These are phyloP conservation scores for Hymenoscyphus fraxineus DNA, from an alignment of 2,329 filamentous ascomycete genomes.

Conservation along the genomic window DNA sequence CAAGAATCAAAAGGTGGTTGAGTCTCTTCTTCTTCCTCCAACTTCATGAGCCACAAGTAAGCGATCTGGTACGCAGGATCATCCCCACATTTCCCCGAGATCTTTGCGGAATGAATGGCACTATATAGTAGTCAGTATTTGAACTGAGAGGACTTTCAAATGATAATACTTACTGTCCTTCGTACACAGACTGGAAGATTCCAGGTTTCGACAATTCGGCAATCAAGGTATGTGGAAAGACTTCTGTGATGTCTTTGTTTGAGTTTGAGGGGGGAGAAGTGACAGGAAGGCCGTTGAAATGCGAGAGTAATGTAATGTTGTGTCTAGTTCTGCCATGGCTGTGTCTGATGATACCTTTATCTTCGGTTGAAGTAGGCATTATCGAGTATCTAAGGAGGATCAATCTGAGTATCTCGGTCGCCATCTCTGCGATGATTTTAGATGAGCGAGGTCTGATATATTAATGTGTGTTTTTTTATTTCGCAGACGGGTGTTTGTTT, in stretches of 20 bases:
- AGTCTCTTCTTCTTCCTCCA: not conserved
- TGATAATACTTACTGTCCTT: not conserved
- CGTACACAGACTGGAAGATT: not conserved
- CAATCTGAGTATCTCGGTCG: too few relatives aligned
- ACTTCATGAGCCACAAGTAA: not conserved
- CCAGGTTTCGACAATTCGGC: not conserved
- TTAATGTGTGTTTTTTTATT: too few relatives aligned
- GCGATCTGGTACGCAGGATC: not conserved
- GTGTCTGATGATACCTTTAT: not conserved
- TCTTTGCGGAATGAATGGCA: not conserved
- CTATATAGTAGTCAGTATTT: not conserved
- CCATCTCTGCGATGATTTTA: too few relatives aligned
- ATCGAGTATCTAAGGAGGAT: too few relatives aligned
- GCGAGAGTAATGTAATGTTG: not conserved
- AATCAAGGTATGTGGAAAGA: not conserved
- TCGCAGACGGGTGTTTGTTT: too few relatives aligned
- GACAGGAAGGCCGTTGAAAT: not conserved
- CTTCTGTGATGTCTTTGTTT: not conserved
- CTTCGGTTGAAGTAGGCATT: not conserved
- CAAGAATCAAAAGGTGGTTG: not conserved
- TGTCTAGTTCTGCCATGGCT: not conserved
- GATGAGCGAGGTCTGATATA: too few relatives aligned
- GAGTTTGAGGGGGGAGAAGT: not conserved
- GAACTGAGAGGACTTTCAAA: not conserved
- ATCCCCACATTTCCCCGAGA: not conserved